Conservation (phyloP, 345 rosid genomes). For the Eucalyptus leucophloia region DNA sequence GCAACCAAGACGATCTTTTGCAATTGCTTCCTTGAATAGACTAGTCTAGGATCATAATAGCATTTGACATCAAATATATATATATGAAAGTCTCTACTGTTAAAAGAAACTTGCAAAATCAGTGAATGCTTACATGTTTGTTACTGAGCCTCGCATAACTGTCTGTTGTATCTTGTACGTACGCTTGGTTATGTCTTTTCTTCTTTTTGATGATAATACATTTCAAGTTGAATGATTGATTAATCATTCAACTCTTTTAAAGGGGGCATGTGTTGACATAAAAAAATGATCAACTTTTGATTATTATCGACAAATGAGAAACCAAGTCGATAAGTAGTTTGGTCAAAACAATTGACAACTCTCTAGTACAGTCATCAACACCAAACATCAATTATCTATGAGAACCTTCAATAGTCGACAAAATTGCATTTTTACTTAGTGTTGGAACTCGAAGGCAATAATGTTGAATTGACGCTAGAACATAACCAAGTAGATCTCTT, state of each 20-base stretch:
- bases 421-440: not conserved
- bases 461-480: accelerated
- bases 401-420: not conserved
- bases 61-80: no score
- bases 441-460: accelerated
- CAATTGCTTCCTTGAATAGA: no score
- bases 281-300: not conserved
- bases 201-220: not conserved
- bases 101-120: not conserved
- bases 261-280: accelerated
- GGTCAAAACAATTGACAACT: not conserved
- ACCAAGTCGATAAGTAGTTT: accelerated
- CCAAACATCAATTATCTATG: accelerated
- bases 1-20: no score
- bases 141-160: accelerated
- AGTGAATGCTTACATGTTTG: not conserved
- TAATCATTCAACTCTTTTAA: no score
- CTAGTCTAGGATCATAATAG: no score
- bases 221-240: not conserved
- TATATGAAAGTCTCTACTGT: no score
- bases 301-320: no score
- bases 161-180: accelerated
- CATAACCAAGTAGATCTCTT: no score
- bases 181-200: not conserved
- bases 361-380: accelerated